Percentiles rank a stretch among this genome's conserved stretches.
phyloP scores from a whole-genome alignment of 805 yeast genomes.

The Aciculoconidium aculeatum region DNA sequence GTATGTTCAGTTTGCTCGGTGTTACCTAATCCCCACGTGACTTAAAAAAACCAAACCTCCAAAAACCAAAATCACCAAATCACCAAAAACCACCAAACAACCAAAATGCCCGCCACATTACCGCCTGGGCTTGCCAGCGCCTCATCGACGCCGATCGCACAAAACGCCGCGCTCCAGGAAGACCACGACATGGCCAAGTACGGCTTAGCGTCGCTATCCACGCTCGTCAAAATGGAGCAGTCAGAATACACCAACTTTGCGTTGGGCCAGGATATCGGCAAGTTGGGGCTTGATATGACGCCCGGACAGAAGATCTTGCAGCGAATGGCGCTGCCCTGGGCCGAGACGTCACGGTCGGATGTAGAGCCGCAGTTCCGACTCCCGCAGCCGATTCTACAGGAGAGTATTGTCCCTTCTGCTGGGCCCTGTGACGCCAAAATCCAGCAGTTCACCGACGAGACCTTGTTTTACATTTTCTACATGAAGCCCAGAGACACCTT shows the following conservation, averaged over 20 bases:
- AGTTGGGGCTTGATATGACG: slow-evolving; percentile 57
- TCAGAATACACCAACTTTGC: slow-evolving; percentile 61
- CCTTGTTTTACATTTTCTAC: slow-evolving; percentile 87
- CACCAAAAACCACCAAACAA: too few relatives aligned
- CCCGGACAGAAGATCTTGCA: slow-evolving; percentile 46
- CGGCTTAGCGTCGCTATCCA: slow-evolving; percentile 61
- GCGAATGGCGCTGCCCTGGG: slow-evolving; percentile 89
- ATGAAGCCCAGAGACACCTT: slow-evolving; percentile 87
- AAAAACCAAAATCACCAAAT: too few relatives aligned
- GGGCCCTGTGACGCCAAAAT: slow-evolving; percentile 46
- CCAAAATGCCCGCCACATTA: too few relatives aligned
- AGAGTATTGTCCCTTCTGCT: slow-evolving; percentile 32
- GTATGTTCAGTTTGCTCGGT: too few relatives aligned
- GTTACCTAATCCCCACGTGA: too few relatives aligned
- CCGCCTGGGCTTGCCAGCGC: slow-evolving; percentile 2
- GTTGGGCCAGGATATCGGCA: slow-evolving; percentile 67
- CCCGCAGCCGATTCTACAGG: slow-evolving; percentile 43
- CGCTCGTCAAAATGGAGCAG: slow-evolving; percentile 57
- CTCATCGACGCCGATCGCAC: too few relatives aligned
- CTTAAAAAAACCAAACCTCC: too few relatives aligned
- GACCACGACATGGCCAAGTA: slow-evolving; percentile 49
- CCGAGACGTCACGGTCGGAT: slow-evolving; percentile 82
- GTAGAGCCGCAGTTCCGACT: slow-evolving; percentile 77
- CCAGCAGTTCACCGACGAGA: slow-evolving; percentile 75
- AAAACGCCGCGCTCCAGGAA: slow-evolving; percentile 7